These are phyloP conservation scores for Ceratocystis smalleyi DNA, from an alignment of 2,329 filamentous ascomycete species.

Conservation along the genomic window DNA sequence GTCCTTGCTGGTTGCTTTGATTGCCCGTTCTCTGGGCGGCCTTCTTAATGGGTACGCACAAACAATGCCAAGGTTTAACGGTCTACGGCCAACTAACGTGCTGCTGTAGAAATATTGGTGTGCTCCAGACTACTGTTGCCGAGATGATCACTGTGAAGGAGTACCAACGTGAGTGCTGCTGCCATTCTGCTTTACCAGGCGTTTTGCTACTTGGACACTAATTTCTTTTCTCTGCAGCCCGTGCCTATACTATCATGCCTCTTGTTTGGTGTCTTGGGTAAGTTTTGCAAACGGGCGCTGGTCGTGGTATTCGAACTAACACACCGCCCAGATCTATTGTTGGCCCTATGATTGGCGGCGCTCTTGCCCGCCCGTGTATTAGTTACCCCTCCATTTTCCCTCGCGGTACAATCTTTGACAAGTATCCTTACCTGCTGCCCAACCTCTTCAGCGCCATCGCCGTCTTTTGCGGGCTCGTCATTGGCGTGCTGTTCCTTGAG, in stretches of 20 bases:
- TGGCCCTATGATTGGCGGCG: constrained; percentile 79
- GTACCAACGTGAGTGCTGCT: constrained; percentile 57
- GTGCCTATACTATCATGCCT: constrained; percentile 94
- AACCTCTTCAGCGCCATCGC: constrained; percentile 81
- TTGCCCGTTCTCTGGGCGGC: constrained; percentile 78
- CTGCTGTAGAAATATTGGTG: constrained; percentile 63
- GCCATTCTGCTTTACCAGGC: neutral
- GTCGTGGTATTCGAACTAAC: neutral
- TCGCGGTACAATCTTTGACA: constrained; percentile 62
- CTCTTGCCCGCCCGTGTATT: constrained; percentile 70
- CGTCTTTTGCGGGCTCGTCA: constrained; percentile 56
- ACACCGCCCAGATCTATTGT: constrained; percentile 55
- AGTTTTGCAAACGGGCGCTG: constrained; percentile 21
- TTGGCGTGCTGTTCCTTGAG: constrained; percentile 77
- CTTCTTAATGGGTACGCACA: constrained; percentile 69
- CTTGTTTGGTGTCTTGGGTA: constrained; percentile 94
- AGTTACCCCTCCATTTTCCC: constrained; percentile 64
- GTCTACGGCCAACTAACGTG: constrained; percentile 6
- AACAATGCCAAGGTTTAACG: neutral
- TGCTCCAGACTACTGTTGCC: constrained; percentile 85
- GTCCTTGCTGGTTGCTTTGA: constrained; percentile 64
- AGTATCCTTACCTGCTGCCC: constrained; percentile 77
- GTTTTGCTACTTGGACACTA: constrained; percentile 20
- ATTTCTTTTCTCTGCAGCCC: constrained; percentile 37
- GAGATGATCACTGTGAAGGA: constrained; percentile 87